A percentile compares a stretch with the other conserved stretches of the same genome.
Conservation (phyloP, 768 basidiomycete genomes). For the Dioszegia crocea region DNA sequence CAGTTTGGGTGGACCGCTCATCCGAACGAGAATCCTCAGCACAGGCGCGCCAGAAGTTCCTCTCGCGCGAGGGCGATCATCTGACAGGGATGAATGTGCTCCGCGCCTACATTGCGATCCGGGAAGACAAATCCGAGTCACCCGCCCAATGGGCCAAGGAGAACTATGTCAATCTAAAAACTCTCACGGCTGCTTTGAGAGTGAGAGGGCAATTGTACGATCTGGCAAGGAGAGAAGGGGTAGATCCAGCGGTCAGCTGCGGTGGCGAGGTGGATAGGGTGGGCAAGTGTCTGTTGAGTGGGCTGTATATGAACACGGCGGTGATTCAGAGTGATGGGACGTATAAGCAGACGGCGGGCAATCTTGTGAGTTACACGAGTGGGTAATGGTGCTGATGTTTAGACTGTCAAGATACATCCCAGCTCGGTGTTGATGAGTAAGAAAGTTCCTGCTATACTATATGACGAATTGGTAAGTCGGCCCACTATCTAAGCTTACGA, state of each 20-base stretch:
- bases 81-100: slow-evolving; percentile 82
- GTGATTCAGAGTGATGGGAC: slow-evolving; percentile 76
- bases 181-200: slow-evolving; percentile 69
- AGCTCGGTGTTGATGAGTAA: slow-evolving; percentile 75
- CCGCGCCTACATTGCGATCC: slow-evolving; percentile 65
- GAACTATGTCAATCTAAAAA: slow-evolving; percentile 76
- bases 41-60: slow-evolving; percentile 66
- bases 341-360: slow-evolving; percentile 64
- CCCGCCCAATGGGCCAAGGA: slow-evolving; percentile 72
- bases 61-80: slow-evolving; percentile 83
- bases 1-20: slow-evolving; percentile 69
- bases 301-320: slow-evolving; percentile 78
- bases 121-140: slow-evolving; percentile 13
- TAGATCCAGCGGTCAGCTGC: slow-evolving; percentile 61
- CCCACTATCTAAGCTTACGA: slow-evolving; percentile 33
- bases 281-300: slow-evolving; percentile 66
- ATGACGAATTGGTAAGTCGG: slow-evolving; percentile 77
- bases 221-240: slow-evolving; percentile 59
- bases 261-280: slow-evolving; percentile 67
- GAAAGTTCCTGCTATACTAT: slow-evolving; percentile 80
- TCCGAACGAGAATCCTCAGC: slow-evolving; percentile 66
- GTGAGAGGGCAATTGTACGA: slow-evolving; percentile 73
- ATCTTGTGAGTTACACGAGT: slow-evolving; percentile 44
- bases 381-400: neutral
- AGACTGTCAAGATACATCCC: slow-evolving; percentile 78